phyloP scores from a whole-genome alignment of 306 rosid species.

The Lotus japonicus region DNA sequence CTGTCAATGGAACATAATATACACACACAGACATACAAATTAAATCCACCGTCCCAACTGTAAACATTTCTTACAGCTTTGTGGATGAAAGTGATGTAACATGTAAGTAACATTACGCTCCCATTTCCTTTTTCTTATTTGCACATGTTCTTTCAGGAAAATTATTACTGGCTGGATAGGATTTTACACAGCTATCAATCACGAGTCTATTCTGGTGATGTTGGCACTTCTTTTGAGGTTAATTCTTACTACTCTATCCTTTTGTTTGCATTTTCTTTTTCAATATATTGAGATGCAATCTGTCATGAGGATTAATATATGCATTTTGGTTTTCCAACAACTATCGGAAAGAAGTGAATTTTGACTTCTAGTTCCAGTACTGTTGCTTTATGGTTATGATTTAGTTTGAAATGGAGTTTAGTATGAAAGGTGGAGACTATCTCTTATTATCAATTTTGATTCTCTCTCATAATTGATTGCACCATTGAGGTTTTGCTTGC shows the following conservation, averaged over 20 bases:
- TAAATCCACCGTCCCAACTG: neutral
- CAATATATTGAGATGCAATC: neutral
- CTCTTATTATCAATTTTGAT: neutral
- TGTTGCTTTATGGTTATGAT: neutral
- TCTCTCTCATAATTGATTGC: neutral
- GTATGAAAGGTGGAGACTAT: neutral
- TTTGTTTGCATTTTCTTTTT: conserved; percentile 19
- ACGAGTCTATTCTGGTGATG: conserved; percentile 75
- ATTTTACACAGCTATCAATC: conserved; percentile 92
- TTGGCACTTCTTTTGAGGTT: conserved; percentile 78
- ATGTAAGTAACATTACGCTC: conserved; percentile 6
- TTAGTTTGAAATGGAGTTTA: conserved; percentile 10
- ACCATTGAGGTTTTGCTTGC: neutral
- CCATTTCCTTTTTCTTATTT: conserved; percentile 26
- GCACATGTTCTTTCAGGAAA: conserved; percentile 61
- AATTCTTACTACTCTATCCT: conserved; percentile 19
- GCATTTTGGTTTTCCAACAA: conserved; percentile 13
- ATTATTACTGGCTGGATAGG: conserved; percentile 90
- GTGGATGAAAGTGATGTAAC: conserved; percentile 18
- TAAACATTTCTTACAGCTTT: conserved; percentile 7
- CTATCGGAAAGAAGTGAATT: neutral
- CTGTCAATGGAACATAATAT: conserved; percentile 4
- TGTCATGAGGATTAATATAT: neutral
- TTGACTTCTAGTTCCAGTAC: neutral
- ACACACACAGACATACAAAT: neutral